Percentiles rank a stretch among this genome's conserved stretches.
Evolutionary conservation across 2,329 filamentous ascomycete genomes (phyloP).

Genomic region (Furcasterigmium sp.): DNA sequence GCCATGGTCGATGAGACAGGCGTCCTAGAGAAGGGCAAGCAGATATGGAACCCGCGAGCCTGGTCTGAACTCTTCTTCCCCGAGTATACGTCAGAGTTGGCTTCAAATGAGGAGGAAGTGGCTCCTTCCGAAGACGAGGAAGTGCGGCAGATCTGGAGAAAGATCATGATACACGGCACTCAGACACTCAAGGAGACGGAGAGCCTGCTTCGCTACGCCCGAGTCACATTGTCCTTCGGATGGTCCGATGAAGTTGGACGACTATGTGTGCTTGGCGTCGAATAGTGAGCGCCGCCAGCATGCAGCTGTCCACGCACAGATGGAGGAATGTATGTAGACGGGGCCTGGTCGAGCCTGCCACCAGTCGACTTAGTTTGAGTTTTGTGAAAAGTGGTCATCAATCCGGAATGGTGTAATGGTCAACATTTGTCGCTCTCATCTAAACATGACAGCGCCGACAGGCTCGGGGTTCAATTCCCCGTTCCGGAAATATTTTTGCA

Average conservation of each 20-base stretch:
- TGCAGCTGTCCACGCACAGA: not conserved
- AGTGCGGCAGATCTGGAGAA: conserved; percentile 22
- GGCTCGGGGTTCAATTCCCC: conserved; percentile 5
- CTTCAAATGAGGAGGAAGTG: not conserved
- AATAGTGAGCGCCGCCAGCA: conserved; percentile 22
- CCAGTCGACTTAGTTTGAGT: no score
- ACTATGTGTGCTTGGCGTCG: conserved; percentile 35
- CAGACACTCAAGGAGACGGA: conserved; percentile 43
- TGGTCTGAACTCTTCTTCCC: conserved; percentile 37
- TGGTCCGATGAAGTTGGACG: conserved; percentile 36
- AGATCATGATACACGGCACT: conserved; percentile 18
- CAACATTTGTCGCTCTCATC: conserved; percentile 5
- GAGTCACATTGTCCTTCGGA: conserved; percentile 50
- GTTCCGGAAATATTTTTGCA: conserved; percentile 1
- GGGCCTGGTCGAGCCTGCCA: no score
- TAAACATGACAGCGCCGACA: not conserved
- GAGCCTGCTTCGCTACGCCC: conserved; percentile 42
- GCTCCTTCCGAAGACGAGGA: conserved; percentile 3
- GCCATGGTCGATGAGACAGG: conserved; percentile 50
- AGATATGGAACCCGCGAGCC: conserved; percentile 46
- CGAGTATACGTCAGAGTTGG: not conserved
- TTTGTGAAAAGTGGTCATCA: no score
- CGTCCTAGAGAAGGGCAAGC: conserved; percentile 40
- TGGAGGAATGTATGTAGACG: no score
- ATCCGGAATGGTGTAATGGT: conserved; percentile 5